Evolutionary conservation across 164 flowering plant genomes (phyloP).

Genomic region (Sextonia rubra): DNA sequence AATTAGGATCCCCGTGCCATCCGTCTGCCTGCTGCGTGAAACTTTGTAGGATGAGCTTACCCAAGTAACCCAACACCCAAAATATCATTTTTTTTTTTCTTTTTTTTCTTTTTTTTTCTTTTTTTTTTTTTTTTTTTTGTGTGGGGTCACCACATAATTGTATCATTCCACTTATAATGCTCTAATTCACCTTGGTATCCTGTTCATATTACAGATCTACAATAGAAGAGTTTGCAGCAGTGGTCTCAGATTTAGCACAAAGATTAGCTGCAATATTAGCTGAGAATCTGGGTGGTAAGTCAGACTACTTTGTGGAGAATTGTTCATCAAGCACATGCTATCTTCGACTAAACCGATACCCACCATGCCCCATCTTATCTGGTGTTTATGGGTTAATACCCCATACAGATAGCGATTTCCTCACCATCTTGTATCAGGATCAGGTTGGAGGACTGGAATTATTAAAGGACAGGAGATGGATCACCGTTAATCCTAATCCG

Average conservation of each 20-base stretch:
- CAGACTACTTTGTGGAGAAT: slow-evolving; percentile 45
- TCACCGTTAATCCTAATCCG: slow-evolving; percentile 67
- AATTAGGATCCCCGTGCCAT: too few relatives aligned
- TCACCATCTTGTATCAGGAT: slow-evolving; percentile 74
- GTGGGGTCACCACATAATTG: too few relatives aligned
- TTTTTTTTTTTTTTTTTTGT: too few relatives aligned
- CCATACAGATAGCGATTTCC: slow-evolving; percentile 85
- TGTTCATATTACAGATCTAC: slow-evolving; percentile 36
- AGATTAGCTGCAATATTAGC: slow-evolving; percentile 53
- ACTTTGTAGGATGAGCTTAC: too few relatives aligned
- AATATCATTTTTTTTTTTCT: too few relatives aligned
- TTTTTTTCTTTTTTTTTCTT: too few relatives aligned
- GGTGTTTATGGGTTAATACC: slow-evolving; percentile 67
- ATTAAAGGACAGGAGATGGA: slow-evolving; percentile 65
- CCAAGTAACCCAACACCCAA: too few relatives aligned
- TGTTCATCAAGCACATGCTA: slow-evolving; percentile 61
- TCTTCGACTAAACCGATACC: slow-evolving; percentile 77
- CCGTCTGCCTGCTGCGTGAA: too few relatives aligned
- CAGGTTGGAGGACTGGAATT: slow-evolving; percentile 75
- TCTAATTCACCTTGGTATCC: background rate
- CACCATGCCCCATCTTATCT: slow-evolving; percentile 54
- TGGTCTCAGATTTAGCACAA: slow-evolving; percentile 45
- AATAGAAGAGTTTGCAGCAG: slow-evolving; percentile 48
- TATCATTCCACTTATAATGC: background rate
- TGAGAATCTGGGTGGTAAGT: slow-evolving; percentile 47